phyloP scores from a whole-genome alignment of 306 rosid species.

The Citrullus colocynthis region DNA sequence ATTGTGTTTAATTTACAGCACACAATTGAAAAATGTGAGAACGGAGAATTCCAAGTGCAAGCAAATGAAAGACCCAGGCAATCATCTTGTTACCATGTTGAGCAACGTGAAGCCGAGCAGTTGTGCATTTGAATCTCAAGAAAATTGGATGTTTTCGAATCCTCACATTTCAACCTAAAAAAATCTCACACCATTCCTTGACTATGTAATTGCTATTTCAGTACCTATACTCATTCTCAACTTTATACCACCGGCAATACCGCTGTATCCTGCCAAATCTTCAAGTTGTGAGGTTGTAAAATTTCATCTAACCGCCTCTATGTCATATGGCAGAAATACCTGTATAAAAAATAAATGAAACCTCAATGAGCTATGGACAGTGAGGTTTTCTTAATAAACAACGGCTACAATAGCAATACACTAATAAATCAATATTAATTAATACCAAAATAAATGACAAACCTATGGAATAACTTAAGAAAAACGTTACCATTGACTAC shows the following conservation, averaged over 20 bases:
- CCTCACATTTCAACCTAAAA: not conserved
- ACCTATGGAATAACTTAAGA: not conserved
- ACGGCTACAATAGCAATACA: not conserved
- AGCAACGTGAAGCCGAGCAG: not conserved
- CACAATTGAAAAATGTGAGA: not conserved
- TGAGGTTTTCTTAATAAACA: not conserved
- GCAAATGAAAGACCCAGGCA: not conserved
- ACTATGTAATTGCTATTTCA: not conserved
- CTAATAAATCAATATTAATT: not conserved
- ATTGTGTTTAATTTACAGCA: not conserved
- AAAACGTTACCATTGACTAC: not conserved
- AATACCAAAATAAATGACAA: not conserved
- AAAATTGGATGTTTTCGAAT: not conserved
- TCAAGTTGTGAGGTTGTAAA: not conserved
- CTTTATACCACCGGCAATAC: not conserved
- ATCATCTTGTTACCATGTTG: conserved; percentile 3
- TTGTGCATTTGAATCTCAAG: not conserved
- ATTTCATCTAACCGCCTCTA: not conserved
- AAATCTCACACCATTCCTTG: not conserved
- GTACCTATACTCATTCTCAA: not conserved
- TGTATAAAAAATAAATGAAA: not conserved
- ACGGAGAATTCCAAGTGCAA: not conserved
- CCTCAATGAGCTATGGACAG: not conserved
- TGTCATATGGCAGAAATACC: not conserved
- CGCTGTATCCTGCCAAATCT: not conserved